Evolutionary conservation across 2,329 filamentous ascomycete species (phyloP), one percentile per base, ranked within the genome.

Genomic region (Aureobasidium sp.): DNA sequence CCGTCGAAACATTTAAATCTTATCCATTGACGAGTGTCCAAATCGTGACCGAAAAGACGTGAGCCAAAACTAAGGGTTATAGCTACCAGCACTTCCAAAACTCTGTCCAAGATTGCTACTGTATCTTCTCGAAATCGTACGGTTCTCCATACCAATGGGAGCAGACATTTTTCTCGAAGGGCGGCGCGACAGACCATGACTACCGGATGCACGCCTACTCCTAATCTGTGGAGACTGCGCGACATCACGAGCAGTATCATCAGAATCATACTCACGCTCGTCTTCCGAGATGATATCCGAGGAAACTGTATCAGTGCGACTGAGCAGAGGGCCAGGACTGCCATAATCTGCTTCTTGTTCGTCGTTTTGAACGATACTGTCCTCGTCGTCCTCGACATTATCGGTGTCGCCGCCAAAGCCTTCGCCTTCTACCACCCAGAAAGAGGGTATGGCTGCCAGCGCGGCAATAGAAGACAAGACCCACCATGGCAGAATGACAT

Each of bases 401-500:
- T 67, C 71, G 17, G 72, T 70, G 49, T 74, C 74, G 17, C 75
- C 75, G 15, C 79, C 72, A 74, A 90, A 78, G 0, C 90, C 90
- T 9, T 90, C 84, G 41, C 87, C 87, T 70, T 96, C 85, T 2
- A 86, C 81, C 0, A 95, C 82, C 76, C 86, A 88, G 72, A 86
- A 90, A 0, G 88, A 83, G 0, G 91, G 89, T 2, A 96, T 73
- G 0, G 84, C 84, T 20, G 89, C 88, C 1, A 91, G 52, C 0
- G 83, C 64, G 0, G 86, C 82, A 48, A 95, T 77, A 0, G 77
- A 68, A 0, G 84, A 81, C n/a, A 97, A 78, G 4, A 88, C 79
- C 85, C 89, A 96, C 83, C 90, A 97, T 0, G 92, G 87, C 0
- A 89, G 78, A 57, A 95, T 84, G 34, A 94, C 81, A 70, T 90